Evolutionary conservation across 2,329 filamentous ascomycete species (phyloP).

Genomic region (Phialophora chinensis): DNA sequence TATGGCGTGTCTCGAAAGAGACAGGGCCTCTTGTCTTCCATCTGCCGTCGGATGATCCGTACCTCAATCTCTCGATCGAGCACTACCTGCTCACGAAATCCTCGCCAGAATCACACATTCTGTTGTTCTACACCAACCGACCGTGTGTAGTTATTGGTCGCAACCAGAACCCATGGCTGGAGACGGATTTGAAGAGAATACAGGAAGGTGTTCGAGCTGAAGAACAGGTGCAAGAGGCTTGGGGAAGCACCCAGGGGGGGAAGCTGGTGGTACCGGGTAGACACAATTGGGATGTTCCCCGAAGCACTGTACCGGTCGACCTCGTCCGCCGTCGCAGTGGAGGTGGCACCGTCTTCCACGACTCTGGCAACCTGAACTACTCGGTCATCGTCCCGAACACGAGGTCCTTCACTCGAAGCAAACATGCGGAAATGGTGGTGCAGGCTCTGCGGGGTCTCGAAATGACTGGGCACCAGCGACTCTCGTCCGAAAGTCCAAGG

Average conservation of each 20-base stretch:
- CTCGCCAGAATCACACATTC: conserved; percentile 72
- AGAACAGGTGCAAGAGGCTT: conserved; percentile 1
- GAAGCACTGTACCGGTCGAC: conserved; percentile 48
- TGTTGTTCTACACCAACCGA: conserved; percentile 87
- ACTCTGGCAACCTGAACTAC: conserved; percentile 92
- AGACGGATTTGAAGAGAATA: conserved; percentile 76
- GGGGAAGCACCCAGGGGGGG: neutral
- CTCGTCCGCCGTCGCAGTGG: conserved; percentile 86
- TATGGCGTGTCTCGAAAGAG: conserved; percentile 26
- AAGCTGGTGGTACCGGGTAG: neutral
- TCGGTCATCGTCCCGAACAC: conserved; percentile 80
- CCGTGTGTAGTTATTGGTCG: conserved; percentile 90
- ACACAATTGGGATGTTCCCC: neutral
- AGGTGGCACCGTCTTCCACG: conserved; percentile 93
- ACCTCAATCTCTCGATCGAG: conserved; percentile 91
- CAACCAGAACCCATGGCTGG: conserved; percentile 97
- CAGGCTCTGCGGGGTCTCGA: conserved; percentile 67
- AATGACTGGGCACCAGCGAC: conserved; percentile 31
- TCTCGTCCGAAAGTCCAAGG: conserved; percentile 27
- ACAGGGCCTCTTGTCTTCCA: conserved; percentile 68
- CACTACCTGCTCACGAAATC: conserved; percentile 82
- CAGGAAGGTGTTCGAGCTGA: conserved; percentile 46
- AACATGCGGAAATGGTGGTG: conserved; percentile 90
- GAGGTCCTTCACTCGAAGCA: conserved; percentile 77
- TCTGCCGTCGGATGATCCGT: conserved; percentile 74